Evolutionary conservation across 1,139 yeast genomes (phyloP), one percentile per base, ranked within the genome.

Genomic region (Wickerhamiella infanticola): DNA sequence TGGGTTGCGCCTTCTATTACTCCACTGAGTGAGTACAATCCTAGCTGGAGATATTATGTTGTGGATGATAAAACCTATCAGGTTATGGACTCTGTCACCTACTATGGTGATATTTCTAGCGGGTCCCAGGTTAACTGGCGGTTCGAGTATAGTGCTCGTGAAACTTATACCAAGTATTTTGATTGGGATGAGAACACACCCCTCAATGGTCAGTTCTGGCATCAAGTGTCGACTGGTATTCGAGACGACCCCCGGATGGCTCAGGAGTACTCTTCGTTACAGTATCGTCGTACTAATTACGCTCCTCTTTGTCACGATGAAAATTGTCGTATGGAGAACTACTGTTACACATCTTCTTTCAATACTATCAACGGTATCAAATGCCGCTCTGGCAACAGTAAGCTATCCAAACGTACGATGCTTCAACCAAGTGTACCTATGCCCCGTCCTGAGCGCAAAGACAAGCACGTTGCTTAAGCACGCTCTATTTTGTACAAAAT

Each of bases 21-120:
- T 11, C 85, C 86, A 7, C 66, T 69, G 53, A 62, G 67, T 7
- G 66, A 75, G 51, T 67, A 67, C 53, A 80, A 80, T 58, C 86
- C 86, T 13, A 70, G 79, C 27, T 80, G 83, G 81, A 70, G 82
- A 59, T 79, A 77, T 62, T 80, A 80, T 56, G 76, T 75, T 55
- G 81, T 80, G 41, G 85, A 80, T 58, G 65, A 73, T 25, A 65
- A 73, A 52, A 72, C 83, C 4, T 79, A 77, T 65, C 73, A 73
- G 50, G 67, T 80, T 49, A 67, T 77, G 68, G 75, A 80, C 55
- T 68, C 79, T 4, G 68, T 62, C 63, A 78, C 77, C 56, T 77
- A 69, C 61, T 78, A 68, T 29, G 51, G 53, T 5, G 49, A 46
- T 26, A 45, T 53, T 55, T 69, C 27, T 3, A 23, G n/a, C 3